Conservation (phyloP, 1,139 yeast species). For the Yamadazyma mexicana region DNA sequence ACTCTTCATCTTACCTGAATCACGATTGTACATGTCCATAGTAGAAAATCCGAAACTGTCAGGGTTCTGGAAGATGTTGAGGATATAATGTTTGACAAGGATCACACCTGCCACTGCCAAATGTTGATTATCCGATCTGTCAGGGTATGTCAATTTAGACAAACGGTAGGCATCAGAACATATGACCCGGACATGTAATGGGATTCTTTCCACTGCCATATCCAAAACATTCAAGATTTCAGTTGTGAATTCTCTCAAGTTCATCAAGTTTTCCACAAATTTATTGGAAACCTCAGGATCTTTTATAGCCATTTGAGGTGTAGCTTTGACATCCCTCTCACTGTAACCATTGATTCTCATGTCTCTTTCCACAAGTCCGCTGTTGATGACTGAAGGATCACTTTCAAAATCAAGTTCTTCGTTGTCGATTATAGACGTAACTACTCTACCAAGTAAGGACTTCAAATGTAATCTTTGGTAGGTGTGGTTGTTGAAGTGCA, state of each 20-base stretch:
- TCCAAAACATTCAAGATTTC: slow-evolving; percentile 49
- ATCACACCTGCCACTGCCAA: slow-evolving; percentile 70
- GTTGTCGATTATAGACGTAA: slow-evolving; percentile 49
- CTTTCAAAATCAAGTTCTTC: slow-evolving; percentile 72
- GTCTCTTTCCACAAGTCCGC: slow-evolving; percentile 46
- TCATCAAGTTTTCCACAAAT: slow-evolving; percentile 74
- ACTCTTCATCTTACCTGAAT: slow-evolving; percentile 29
- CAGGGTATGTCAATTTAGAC: slow-evolving; percentile 48
- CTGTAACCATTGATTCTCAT: slow-evolving; percentile 45
- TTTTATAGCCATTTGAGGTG: slow-evolving; percentile 74
- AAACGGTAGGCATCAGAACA: slow-evolving; percentile 32
- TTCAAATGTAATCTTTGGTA: slow-evolving; percentile 60
- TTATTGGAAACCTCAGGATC: slow-evolving; percentile 67
- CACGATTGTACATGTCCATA: slow-evolving; percentile 33
- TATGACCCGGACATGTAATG: slow-evolving; percentile 56
- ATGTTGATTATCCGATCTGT: slow-evolving; percentile 51
- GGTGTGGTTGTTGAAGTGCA: slow-evolving; percentile 56
- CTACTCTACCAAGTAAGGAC: slow-evolving; percentile 52
- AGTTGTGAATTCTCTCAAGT: slow-evolving; percentile 68
- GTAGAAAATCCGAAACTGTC: slow-evolving; percentile 56
- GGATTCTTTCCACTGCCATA: slow-evolving; percentile 48
- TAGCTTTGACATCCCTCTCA: slow-evolving; percentile 26
- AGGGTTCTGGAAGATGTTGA: slow-evolving; percentile 68
- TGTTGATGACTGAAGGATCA: slow-evolving; percentile 71
- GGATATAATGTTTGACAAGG: slow-evolving; percentile 60